A percentile compares a stretch with the other conserved stretches of the same genome.
phyloP scores from a whole-genome alignment of 2,329 filamentous ascomycete species.

The Cytospora piceae region DNA sequence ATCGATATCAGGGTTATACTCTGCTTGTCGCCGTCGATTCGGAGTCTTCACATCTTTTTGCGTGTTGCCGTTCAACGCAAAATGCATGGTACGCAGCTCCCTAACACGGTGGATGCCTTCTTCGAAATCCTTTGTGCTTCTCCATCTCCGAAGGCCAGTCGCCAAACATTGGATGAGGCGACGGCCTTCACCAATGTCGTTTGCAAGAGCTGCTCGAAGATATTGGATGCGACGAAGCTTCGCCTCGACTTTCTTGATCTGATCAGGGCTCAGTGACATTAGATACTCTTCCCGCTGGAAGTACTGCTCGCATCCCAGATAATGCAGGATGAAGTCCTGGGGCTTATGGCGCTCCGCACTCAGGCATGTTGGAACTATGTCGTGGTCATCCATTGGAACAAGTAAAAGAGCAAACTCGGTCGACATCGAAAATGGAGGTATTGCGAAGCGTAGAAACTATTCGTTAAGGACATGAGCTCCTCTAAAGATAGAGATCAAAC shows the following conservation, averaged over 20 bases:
- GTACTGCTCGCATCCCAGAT: conserved; percentile 30
- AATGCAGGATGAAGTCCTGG: conserved; percentile 27
- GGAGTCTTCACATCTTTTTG: conserved; percentile 16
- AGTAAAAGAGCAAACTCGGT: conserved; percentile 17
- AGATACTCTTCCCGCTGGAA: conserved; percentile 29
- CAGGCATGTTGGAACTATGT: conserved; percentile 28
- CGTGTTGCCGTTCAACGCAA: conserved; percentile 16
- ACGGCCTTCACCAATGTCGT: conserved; percentile 23
- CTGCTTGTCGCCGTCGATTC: background rate
- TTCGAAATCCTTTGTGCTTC: conserved; percentile 21
- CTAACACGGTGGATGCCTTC: conserved; percentile 23
- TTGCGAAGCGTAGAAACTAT: background rate
- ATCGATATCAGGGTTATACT: conserved; percentile 27
- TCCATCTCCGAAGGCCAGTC: conserved; percentile 22
- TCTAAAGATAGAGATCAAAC: background rate
- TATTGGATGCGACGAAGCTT: conserved; percentile 22
- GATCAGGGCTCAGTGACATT: conserved; percentile 12
- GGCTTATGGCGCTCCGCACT: conserved; percentile 29
- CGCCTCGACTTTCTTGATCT: conserved; percentile 17
- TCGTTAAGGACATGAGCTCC: background rate
- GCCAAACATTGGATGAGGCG: conserved; percentile 18
- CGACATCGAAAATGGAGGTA: conserved; percentile 1
- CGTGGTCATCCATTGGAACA: conserved; percentile 28
- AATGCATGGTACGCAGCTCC: conserved; percentile 25
- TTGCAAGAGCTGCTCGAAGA: conserved; percentile 16